Percentiles rank a stretch among this genome's conserved stretches.
These are phyloP conservation scores for Aspergillus spinulosporus DNA, from an alignment of 2,329 filamentous ascomycete species.

Conservation along the genomic window DNA sequence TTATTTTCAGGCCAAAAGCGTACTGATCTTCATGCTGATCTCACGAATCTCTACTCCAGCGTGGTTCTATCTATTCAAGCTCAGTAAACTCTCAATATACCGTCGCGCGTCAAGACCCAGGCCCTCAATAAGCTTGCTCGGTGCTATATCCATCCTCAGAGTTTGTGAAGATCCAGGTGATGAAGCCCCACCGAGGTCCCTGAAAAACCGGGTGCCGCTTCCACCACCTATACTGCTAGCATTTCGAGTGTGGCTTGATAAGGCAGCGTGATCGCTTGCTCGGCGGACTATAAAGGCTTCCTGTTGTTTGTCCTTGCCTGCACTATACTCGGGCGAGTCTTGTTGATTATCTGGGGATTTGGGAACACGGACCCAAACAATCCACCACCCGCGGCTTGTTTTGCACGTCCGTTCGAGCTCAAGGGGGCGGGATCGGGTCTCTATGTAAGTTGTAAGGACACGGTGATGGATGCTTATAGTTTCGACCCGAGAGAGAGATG, in stretches of 20 bases:
- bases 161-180: slow-evolving; percentile 24
- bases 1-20: neutral
- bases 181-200: slow-evolving; percentile 40
- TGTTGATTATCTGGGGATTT: slow-evolving; percentile 4
- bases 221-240: slow-evolving; percentile 19
- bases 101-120: slow-evolving; percentile 48
- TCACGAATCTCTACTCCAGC: neutral
- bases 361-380: slow-evolving; percentile 62
- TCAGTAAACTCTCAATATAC: slow-evolving; percentile 49
- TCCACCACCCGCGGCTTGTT: slow-evolving; percentile 66
- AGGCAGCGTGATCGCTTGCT: slow-evolving; percentile 41
- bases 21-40: too few relatives aligned
- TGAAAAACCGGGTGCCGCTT: slow-evolving; percentile 39
- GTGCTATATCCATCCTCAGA: slow-evolving; percentile 32
- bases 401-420: slow-evolving; percentile 64
- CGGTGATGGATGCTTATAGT: slow-evolving; percentile 63
- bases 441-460: slow-evolving; percentile 57
- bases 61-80: slow-evolving; percentile 41
- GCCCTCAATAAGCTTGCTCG: slow-evolving; percentile 45
- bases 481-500: slow-evolving; percentile 56
- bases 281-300: slow-evolving; percentile 51
- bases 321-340: slow-evolving; percentile 9
- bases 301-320: slow-evolving; percentile 24
- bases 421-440: slow-evolving; percentile 47
- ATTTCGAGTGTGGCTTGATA: slow-evolving; percentile 33